Base-by-base conservation (phyloP, 768 basidiomycete genomes). In the Clitopilus hobsonii region DNA sequence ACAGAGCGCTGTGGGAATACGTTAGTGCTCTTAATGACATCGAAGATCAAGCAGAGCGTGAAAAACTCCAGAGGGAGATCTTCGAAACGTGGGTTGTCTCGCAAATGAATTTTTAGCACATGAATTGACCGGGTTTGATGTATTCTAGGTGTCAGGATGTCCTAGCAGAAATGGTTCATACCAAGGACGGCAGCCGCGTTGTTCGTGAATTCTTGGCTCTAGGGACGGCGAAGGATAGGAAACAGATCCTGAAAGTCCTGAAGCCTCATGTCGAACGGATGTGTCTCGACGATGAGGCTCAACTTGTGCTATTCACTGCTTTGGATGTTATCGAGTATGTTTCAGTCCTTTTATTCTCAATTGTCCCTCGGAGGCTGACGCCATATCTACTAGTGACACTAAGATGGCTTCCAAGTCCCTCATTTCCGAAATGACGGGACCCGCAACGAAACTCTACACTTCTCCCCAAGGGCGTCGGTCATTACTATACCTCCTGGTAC, bases 101-200 rank as follows among this genome's bases (percentile, higher is more conserved):
- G 10, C 50, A 24, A 14, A 10, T 27, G 25, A 25, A 1, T 45
- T 3, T 53, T 11, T 41, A 5, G 38, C 1, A 26, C 8, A 23
- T 5, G 16, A 5, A 27, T 13, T 36, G 11, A 1, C 28, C 16
- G 23, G 51, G 47, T 55, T 57, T 26, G 26, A 45, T 27, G n/a
- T 20, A 32, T 27, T 58, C 26, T 58, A 92, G 90, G 51, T 90
- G 89, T 61, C 85, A 91, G 58, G 94, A 96, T 38, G 79, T 88
- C 18, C 74, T 96, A 6, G 87, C 94, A 0, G 94, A 97, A 65
- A 90, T 96, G 80, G 91, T 94, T 0, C 94, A 98, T 63, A 98
- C 94, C 14, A 92, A 84, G 64, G 91, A 96, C 61, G 94, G 94
- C 18, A 91, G 91, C 56, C 84, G 90, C 20, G 85, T 82, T 24